These are phyloP conservation scores for Macaranga tanarius DNA, from an alignment of 441 rosid genomes.

Conservation along the genomic window DNA sequence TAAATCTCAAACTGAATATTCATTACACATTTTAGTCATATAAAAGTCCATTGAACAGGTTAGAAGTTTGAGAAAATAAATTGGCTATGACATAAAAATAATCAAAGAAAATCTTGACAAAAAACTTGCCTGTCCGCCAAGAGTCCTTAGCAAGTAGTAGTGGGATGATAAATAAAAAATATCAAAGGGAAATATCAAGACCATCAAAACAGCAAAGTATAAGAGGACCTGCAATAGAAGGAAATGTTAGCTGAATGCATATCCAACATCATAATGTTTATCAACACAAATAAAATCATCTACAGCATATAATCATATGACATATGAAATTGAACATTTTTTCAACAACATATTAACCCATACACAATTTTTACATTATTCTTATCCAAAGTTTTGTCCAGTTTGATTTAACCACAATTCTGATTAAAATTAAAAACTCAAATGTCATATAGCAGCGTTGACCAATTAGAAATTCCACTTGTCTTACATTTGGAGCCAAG, in stretches of 20 bases:
- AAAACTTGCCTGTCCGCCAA: conserved; percentile 81
- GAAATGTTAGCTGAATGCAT: conserved; percentile 5
- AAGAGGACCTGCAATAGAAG: conserved; percentile 67
- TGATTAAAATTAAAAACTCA: background rate
- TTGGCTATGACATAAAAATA: background rate
- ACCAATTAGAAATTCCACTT: background rate
- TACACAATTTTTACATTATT: background rate
- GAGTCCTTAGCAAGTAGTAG: conserved; percentile 80
- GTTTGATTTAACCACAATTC: background rate
- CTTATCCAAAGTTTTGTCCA: background rate
- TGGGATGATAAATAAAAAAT: conserved; percentile 84
- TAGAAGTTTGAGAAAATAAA: conserved; percentile 12
- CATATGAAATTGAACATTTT: background rate
- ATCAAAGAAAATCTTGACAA: background rate
- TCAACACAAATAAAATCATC: background rate
- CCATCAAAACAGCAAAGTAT: conserved; percentile 63
- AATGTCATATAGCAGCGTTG: background rate
- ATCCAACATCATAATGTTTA: background rate
- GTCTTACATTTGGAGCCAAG: background rate
- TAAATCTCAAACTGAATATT: background rate
- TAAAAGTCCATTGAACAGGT: conserved; percentile 6
- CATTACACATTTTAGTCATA: background rate
- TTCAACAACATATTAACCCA: background rate
- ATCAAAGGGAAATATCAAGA: conserved; percentile 84
- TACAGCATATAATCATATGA: background rate